Evolutionary conservation across 495 filamentous ascomycete genomes (phyloP).

Genomic region (Bathelium albidoporum): DNA sequence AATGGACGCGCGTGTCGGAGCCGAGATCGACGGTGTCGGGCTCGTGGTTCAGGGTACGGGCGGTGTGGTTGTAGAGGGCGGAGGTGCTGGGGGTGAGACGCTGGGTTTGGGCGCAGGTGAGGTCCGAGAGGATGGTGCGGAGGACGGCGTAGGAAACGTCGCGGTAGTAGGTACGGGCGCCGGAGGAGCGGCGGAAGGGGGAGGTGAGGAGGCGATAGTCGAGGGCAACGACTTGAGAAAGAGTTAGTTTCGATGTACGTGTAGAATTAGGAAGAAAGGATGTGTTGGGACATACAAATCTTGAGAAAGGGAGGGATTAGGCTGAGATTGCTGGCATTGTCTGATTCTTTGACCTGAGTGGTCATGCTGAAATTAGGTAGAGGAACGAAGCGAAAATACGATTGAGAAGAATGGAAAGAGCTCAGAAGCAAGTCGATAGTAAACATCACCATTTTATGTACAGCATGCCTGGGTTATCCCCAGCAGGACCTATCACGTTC

Average conservation of each 20-base stretch:
- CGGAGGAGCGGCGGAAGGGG: conserved; percentile 5
- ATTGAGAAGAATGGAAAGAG: not conserved
- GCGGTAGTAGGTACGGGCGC: conserved; percentile 25
- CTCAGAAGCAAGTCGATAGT: too few relatives aligned
- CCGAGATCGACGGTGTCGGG: conserved; percentile 39
- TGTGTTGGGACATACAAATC: not conserved
- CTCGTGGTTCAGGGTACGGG: conserved; percentile 36
- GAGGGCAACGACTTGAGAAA: not conserved
- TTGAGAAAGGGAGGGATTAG: not conserved
- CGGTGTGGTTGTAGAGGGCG: conserved; percentile 36
- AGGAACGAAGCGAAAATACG: not conserved
- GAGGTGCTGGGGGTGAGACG: conserved; percentile 32
- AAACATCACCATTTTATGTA: too few relatives aligned
- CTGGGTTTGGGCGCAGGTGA: conserved; percentile 24
- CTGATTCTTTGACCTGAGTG: not conserved
- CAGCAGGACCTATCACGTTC: not conserved
- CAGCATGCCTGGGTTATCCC: too few relatives aligned
- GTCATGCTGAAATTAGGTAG: not conserved
- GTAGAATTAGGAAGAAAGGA: not conserved
- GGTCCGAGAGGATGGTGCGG: conserved; percentile 22
- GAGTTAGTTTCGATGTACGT: not conserved
- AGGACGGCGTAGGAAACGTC: conserved; percentile 29
- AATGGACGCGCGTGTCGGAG: conserved; percentile 42
- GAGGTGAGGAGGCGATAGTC: not conserved
- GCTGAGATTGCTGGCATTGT: not conserved